A percentile compares a stretch with the other conserved stretches of the same genome.
Conservation (phyloP, 257 asterid genomes). For the Plectranthus barbatus region DNA sequence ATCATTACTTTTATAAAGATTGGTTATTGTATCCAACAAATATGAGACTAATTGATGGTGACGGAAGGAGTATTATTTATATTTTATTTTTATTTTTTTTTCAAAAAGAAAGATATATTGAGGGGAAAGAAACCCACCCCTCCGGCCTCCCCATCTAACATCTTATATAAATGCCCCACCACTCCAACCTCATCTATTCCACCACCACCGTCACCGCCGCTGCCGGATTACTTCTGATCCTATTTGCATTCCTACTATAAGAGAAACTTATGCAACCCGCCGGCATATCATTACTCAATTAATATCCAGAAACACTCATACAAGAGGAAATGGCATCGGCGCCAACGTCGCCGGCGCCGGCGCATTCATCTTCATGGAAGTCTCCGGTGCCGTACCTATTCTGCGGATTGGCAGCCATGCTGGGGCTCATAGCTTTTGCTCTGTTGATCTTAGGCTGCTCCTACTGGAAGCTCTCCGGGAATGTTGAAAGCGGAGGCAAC, state of each 20-base stretch:
- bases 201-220: no score
- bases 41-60: no score
- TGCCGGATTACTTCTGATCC: background rate
- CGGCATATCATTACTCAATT: background rate
- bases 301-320: background rate
- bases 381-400: constrained; percentile 47
- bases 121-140: no score
- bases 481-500: background rate
- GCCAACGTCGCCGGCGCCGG: background rate
- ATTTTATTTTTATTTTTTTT: no score
- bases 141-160: no score
- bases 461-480: constrained; percentile 33
- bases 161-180: no score
- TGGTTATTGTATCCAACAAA: no score
- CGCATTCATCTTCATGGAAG: constrained; percentile 20
- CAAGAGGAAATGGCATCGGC: background rate
- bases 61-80: no score
- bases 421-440: constrained; percentile 41
- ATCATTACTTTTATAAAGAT: no score
- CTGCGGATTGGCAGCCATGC: constrained; percentile 44
- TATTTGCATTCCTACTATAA: background rate
- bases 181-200: no score
- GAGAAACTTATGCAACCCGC: background rate
- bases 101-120: no score
- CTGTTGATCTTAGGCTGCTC: constrained; percentile 40